Evolutionary conservation across 2,329 filamentous ascomycete species (phyloP).

Genomic region (Knufia fluminis): DNA sequence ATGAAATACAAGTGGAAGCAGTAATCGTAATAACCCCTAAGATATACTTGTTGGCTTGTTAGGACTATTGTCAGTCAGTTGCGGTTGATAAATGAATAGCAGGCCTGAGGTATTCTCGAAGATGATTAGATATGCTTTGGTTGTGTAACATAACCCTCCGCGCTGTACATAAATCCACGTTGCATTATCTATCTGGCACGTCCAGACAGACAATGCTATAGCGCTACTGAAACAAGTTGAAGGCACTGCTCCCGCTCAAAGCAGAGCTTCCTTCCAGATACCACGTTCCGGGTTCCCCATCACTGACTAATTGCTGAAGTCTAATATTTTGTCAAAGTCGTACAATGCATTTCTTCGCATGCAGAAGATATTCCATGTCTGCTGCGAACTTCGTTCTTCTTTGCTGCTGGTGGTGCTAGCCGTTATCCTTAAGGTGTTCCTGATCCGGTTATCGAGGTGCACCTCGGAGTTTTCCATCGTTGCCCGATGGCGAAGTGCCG

Average conservation of each 20-base stretch:
- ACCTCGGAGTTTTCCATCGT: neutral
- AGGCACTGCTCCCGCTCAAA: neutral
- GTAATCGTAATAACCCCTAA: too few relatives aligned
- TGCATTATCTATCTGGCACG: conserved; percentile 6
- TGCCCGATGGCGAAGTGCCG: neutral
- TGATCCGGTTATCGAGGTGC: neutral
- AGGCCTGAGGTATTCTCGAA: too few relatives aligned
- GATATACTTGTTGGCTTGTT: too few relatives aligned
- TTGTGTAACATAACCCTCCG: neutral
- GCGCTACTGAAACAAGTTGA: conserved; percentile 7
- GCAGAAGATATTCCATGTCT: neutral
- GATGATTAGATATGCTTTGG: too few relatives aligned
- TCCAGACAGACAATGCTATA: neutral
- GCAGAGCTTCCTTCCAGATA: neutral
- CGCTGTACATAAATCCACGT: conserved; percentile 3
- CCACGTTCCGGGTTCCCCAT: neutral
- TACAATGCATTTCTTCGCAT: conserved; percentile 3
- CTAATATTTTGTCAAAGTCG: conserved; percentile 1
- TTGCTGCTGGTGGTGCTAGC: conserved; percentile 6
- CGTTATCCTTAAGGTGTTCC: neutral
- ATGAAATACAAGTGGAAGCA: too few relatives aligned
- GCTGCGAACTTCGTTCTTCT: neutral
- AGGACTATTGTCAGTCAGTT: too few relatives aligned
- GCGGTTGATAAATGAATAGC: too few relatives aligned
- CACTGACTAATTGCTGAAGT: conserved; percentile 1